phyloP scores from a whole-genome alignment of 208 protist genomes.

The Leishmania guyanensis region DNA sequence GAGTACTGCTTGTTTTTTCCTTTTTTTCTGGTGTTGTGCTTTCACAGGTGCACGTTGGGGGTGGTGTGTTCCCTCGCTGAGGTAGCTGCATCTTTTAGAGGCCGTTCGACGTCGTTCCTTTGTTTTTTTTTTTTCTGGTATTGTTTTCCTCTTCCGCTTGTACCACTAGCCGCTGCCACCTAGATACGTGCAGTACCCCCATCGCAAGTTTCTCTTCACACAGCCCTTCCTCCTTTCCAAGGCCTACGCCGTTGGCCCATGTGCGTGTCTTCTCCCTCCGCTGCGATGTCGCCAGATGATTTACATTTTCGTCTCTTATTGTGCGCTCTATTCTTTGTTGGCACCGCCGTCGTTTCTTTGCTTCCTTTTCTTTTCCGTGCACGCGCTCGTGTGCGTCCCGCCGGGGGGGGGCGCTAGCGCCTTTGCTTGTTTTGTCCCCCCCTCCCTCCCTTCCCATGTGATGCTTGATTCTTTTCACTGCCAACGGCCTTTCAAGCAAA shows the following conservation, averaged over 20 bases:
- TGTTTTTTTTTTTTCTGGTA: background rate
- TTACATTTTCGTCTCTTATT: background rate
- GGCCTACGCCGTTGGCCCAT: background rate
- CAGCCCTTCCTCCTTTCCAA: background rate
- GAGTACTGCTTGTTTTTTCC: background rate
- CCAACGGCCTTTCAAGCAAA: background rate
- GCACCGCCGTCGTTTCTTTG: conserved; percentile 3
- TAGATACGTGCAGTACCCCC: background rate
- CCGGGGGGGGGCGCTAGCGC: background rate
- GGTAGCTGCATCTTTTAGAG: conserved; percentile 6
- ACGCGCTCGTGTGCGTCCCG: background rate
- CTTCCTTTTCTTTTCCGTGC: background rate
- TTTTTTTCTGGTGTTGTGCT: background rate
- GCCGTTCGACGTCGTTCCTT: background rate
- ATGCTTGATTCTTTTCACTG: background rate
- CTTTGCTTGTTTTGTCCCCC: background rate
- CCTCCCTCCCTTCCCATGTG: no score
- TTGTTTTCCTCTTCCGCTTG: conserved; percentile 9
- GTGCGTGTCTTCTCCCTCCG: background rate
- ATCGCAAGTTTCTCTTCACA: background rate
- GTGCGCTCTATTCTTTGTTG: background rate
- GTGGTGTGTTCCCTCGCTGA: background rate
- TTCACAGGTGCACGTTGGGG: background rate
- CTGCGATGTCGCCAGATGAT: background rate
- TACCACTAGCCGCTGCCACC: conserved; percentile 1